A percentile compares a stretch with the other conserved stretches of the same genome.
phyloP scores from a whole-genome alignment of 2,329 filamentous ascomycete species.

The Cordyceps cicadae region DNA sequence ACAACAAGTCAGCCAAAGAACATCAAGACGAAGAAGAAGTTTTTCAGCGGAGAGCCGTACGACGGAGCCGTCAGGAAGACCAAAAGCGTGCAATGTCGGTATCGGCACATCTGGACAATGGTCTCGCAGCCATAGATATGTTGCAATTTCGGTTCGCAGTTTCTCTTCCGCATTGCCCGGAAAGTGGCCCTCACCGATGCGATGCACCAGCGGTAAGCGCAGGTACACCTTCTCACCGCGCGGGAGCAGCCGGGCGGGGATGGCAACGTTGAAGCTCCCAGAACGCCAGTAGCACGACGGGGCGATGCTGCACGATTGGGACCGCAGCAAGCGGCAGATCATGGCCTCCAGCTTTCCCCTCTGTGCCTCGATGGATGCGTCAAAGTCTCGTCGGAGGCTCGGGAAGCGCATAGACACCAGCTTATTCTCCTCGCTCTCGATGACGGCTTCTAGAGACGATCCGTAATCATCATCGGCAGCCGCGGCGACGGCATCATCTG shows the following conservation, averaged over 20 bases:
- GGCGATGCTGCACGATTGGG: neutral
- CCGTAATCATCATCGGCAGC: neutral
- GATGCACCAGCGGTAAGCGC: neutral
- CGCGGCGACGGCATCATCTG: no score
- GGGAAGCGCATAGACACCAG: neutral
- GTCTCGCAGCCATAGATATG: constrained; percentile 22
- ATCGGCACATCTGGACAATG: constrained; percentile 19
- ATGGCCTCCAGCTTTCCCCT: neutral
- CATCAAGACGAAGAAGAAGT: neutral
- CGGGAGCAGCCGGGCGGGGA: neutral
- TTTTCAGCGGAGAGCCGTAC: neutral
- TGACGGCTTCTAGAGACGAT: neutral
- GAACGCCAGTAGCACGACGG: neutral
- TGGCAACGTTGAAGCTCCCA: neutral
- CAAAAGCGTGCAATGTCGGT: constrained; percentile 20
- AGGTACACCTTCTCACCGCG: neutral
- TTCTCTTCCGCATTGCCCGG: constrained; percentile 22
- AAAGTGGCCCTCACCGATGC: neutral
- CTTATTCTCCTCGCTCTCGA: neutral
- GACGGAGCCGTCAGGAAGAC: constrained; percentile 17
- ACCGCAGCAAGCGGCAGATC: neutral
- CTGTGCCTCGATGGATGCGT: neutral
- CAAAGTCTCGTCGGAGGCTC: neutral
- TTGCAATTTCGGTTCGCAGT: constrained; percentile 21
- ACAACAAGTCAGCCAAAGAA: neutral